These are phyloP conservation scores for Botryotinia convoluta DNA, from an alignment of 2,329 filamentous ascomycete species.

Conservation along the genomic window DNA sequence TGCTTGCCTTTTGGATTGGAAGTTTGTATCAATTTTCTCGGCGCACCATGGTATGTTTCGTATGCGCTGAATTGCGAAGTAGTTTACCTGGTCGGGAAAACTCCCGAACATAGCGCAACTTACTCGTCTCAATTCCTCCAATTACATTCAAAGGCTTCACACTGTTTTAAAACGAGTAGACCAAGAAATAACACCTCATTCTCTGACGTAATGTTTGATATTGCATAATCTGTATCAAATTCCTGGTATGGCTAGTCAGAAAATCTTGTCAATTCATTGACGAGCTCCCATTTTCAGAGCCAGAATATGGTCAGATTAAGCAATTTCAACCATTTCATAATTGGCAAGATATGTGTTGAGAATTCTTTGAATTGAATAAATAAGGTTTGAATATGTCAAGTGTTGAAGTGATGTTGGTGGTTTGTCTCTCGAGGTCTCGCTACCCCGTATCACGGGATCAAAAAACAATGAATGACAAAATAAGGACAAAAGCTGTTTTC, in stretches of 20 bases:
- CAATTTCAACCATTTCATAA: fast-evolving
- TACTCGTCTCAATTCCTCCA: not conserved
- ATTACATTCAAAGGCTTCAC: not conserved
- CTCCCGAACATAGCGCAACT: not conserved
- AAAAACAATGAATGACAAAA: not conserved
- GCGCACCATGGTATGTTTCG: not conserved
- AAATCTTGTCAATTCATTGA: not conserved
- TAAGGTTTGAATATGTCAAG: not conserved
- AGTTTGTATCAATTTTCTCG: not conserved
- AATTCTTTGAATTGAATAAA: not conserved
- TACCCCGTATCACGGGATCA: not conserved
- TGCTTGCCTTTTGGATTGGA: not conserved
- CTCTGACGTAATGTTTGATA: not conserved
- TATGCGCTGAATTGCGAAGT: not conserved
- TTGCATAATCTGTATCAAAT: not conserved
- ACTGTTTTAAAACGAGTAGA: fast-evolving
- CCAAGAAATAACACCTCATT: fast-evolving
- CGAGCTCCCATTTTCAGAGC: not conserved
- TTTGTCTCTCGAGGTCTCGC: not conserved
- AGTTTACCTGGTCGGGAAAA: not conserved
- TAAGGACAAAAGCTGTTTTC: not conserved
- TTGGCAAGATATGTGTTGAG: fast-evolving
- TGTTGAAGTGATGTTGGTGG: not conserved
- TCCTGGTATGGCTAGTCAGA: not conserved
- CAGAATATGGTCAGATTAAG: not conserved